Base-by-base conservation (phyloP, 1,284 basidiomycete species). In the Rhodotorula sp. region DNA sequence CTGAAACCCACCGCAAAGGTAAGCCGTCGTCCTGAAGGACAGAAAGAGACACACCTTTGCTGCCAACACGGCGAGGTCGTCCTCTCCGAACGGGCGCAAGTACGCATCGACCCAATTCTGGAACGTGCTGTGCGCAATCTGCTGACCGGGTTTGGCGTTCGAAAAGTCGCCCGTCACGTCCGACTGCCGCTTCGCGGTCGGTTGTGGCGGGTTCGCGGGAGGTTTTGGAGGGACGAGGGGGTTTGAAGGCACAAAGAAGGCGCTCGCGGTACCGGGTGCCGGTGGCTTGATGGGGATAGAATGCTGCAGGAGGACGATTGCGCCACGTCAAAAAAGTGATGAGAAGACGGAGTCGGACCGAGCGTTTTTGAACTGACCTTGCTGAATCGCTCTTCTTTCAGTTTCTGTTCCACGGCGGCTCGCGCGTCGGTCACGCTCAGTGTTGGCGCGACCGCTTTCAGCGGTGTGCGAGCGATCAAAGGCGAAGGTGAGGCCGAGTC, bases 81-180 rank as follows among this genome's bases (percentile, higher is more conserved):
- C 93, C 81, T 95, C 93, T 69, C 89, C 89, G 64, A 95, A 87
- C 53, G 86, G 86, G 56, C 93, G 87, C 76, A 93, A 83, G 84
- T 90, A 96, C 22, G 91, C 89, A 78, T 95, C 93, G 59, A 94
- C 86, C 77, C 87, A 89, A 46, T 88, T 83, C 80, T 92, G 92
- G 79, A 95, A 95, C 1, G 91, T 91, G 55, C 79, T 76, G 65
- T 81, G 81, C 29, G 80, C 77, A 26, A 83, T 80, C 73, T 84
- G 92, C 22, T 85, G 81, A 0, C 89, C 87, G 60, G 86, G 87
- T 26, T 92, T 94, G 46, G 85, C 83, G 80, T 90, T 90, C 79
- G 89, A 92, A 78, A 92, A 95, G 80, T 95, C 93, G 68, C 93
- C 91, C 67, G 79, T 85, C 29, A 95, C 92, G 63, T 93, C 89